Percentiles rank a stretch among this genome's conserved stretches.
These are phyloP conservation scores for Thamnidium elegans DNA, from an alignment of 192 early-diverging fungal genomes.

Conservation along the genomic window DNA sequence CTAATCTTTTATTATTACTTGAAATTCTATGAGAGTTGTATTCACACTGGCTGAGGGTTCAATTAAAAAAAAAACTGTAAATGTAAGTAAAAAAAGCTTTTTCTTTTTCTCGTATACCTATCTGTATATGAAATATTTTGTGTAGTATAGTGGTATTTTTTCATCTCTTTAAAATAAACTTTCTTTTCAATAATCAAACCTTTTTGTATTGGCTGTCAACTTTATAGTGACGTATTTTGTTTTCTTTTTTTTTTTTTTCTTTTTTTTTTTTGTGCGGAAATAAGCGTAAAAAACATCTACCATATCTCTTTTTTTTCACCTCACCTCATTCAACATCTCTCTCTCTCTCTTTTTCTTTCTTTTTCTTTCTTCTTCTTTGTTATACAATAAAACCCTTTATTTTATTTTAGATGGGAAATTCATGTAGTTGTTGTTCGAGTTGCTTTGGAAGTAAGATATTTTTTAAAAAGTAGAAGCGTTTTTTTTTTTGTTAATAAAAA, in stretches of 20 bases:
- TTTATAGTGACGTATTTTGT: too few relatives aligned
- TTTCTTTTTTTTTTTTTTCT: neutral
- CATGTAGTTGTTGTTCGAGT: conserved; percentile 19
- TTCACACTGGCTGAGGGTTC: conserved; percentile 18
- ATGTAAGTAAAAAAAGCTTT: neutral
- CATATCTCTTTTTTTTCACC: neutral
- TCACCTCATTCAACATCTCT: neutral
- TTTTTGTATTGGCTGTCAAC: too few relatives aligned
- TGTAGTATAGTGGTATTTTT: too few relatives aligned
- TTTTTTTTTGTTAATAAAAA: neutral
- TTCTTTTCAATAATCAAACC: too few relatives aligned
- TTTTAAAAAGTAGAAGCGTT: neutral
- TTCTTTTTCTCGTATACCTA: neutral
- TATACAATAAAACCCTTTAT: neutral
- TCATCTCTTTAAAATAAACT: neutral
- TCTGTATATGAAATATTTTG: neutral
- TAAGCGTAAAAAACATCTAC: neutral
- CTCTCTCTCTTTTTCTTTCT: neutral
- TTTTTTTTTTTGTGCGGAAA: neutral
- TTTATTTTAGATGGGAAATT: conserved; percentile 12
- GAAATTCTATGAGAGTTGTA: conserved; percentile 11
- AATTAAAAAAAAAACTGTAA: neutral
- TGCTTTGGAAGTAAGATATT: conserved; percentile 26
- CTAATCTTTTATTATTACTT: conserved; percentile 2
- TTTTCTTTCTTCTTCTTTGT: neutral